These are phyloP conservation scores for Skeletonema tropicum DNA, from an alignment of 108 stramenopile species.

Conservation along the genomic window DNA sequence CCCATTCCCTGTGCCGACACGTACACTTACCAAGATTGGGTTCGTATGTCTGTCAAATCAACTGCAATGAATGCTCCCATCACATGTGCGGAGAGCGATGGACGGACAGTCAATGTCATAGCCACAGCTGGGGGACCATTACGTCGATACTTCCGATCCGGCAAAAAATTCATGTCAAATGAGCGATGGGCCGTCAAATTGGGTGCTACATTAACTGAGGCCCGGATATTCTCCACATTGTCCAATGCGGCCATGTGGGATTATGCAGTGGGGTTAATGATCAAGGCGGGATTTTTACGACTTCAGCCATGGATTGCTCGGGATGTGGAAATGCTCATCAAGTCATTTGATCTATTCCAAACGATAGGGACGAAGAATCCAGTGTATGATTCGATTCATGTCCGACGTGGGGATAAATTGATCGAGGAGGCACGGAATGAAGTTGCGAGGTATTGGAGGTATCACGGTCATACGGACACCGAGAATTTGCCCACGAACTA, in stretches of 20 bases:
- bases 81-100: conserved; percentile 12
- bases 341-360: neutral
- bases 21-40: conserved; percentile 28
- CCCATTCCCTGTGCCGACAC: conserved; percentile 26
- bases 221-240: conserved; percentile 9
- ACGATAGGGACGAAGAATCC: neutral
- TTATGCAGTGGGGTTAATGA: conserved; percentile 22
- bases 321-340: conserved; percentile 22
- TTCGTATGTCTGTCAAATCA: neutral
- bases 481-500: conserved; percentile 36
- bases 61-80: conserved; percentile 1
- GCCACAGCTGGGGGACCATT: conserved; percentile 6
- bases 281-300: conserved; percentile 25
- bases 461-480: conserved; percentile 18
- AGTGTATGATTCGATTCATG: conserved; percentile 35
- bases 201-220: conserved; percentile 15
- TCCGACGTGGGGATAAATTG: conserved; percentile 55
- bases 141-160: conserved; percentile 12
- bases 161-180: neutral
- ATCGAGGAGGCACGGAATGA: conserved; percentile 1
- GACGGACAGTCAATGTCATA: conserved; percentile 17
- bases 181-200: conserved; percentile 25
- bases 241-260: conserved; percentile 5
- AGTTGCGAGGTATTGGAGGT: conserved; percentile 23
- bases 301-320: conserved; percentile 39